Evolutionary conservation across 1,284 basidiomycete species (phyloP), one percentile per base, ranked within the genome.

Genomic region (Trichosporon sp.): DNA sequence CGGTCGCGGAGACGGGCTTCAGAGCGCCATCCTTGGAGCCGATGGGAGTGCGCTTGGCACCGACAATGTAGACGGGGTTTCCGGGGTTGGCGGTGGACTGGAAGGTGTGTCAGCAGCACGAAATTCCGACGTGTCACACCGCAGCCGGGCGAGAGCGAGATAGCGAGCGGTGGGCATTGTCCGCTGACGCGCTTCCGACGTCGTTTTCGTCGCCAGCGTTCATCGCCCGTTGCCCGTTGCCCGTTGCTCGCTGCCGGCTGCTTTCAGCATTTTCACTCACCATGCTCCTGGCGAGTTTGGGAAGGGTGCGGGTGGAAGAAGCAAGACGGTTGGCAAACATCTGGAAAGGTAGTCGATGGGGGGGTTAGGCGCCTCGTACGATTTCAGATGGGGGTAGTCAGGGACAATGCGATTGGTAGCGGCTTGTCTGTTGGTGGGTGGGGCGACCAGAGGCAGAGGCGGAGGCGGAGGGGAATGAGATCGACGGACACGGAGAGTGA

Each of bases 21-120:
- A 99, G 86, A 7, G 86, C 78, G 63, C 96, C 96, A 76, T 95
- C 92, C 79, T 98, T 86, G 58, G 93, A 92, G 62, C 92, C 95
- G 70, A 96, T 90, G 57, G 96, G 95, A 8, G 96, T 99, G 71
- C 96, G 89, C 63, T 91, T 88, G 34, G 94, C 95, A 71, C 91
- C 88, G 76, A 98, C 89, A 83, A 99, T 96, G 83, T 92, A 95
- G 73, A 91, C 92, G 87, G 33, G 57, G 32, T 27, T 40, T 9
- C 32, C 59, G 44, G 59, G 34, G 58, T 59, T 59, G 37, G 58
- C 27, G 31, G 40, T 46, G 40, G 58, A 54, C 25, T 54, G 49
- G 29, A 19, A n/a, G 49, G 25, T 54, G 49, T 31, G 49, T 54
- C 49, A 54, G 49, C 49, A 54, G 49, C 49, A 54, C 9, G 49